These are phyloP conservation scores for Bonia amplexicaulis DNA, from an alignment of 176 grass and related monocot species.

Conservation along the genomic window DNA sequence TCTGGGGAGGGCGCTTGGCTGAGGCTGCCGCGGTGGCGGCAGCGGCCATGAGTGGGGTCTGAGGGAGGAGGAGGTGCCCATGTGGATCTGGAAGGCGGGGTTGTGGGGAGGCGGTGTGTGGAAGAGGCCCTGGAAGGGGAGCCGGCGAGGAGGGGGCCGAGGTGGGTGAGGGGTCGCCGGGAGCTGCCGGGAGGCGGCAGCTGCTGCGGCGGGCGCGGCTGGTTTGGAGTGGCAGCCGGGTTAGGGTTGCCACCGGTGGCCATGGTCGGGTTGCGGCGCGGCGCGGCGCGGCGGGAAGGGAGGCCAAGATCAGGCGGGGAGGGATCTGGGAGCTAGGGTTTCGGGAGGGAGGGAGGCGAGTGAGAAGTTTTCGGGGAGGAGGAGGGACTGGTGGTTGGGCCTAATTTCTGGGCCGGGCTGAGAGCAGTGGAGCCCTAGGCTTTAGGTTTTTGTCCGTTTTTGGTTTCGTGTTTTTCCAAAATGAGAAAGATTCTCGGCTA, in stretches of 20 bases:
- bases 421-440: background rate
- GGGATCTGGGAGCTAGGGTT: constrained; percentile 42
- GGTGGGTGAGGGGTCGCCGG: constrained; percentile 47
- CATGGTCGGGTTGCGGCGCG: constrained; percentile 22
- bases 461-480: background rate
- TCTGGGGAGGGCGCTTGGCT: constrained; percentile 72
- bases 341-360: background rate
- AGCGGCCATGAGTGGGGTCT: constrained; percentile 40
- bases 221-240: background rate
- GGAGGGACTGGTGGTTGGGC: background rate
- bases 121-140: constrained; percentile 65
- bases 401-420: background rate
- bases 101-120: constrained; percentile 54
- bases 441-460: background rate
- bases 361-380: background rate
- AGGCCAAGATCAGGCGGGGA: constrained; percentile 21
- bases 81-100: constrained; percentile 88
- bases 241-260: constrained; percentile 44
- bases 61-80: constrained; percentile 34
- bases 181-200: constrained; percentile 31
- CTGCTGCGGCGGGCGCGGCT: constrained; percentile 31
- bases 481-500: background rate
- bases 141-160: constrained; percentile 55
- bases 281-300: background rate
- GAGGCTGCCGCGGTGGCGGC: constrained; percentile 19